Evolutionary conservation across 1,284 basidiomycete genomes (phyloP), one percentile per base, ranked within the genome.

Genomic region (Anthracocystis walkeri): DNA sequence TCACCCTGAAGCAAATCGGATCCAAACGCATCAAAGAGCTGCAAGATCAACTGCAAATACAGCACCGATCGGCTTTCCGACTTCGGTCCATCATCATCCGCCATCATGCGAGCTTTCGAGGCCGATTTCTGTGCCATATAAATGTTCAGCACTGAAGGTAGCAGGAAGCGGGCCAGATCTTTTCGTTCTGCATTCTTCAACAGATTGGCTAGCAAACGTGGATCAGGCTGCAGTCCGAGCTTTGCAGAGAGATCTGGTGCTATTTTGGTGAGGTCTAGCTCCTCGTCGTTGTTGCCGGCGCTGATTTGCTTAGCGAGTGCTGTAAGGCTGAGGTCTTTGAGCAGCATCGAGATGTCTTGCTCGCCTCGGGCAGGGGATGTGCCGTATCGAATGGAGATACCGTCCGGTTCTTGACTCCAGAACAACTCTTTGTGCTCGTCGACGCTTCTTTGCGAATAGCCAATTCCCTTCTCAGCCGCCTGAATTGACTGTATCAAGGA

Each of bases 1-100:
- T 83, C 79, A 12, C 70, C 77, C 35, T 80, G 70, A 4, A 84
- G 52, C 65, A 82, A 41, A 12, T 75, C 65, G 0, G 74, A 48
- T 2, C 80, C 82, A 42, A 84, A 83, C n/a, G 71, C 68, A 29
- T 82, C 77, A 33, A 84, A 65, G 4, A 84, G 71, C 48, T 78
- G 73, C 57, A 80, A 45, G n/a, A 84, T 66, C 21, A 78, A 38
- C 58, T 84, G 82, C 31, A 84, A 65, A 41, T 75, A 78, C 23
- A 80, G 64, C 54, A 80, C 68, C 23, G 74, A 65, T 3, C 65
- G 52, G 7, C 65, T 75, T 49, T 75, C 72, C 0, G 57, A 27
- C 20, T 44, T 44, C 25, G 49, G n/a, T 14, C 16, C 23, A 5
- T 46, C 52, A 5, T 64, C 59, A 1, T 20, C 46, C 1, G 27